Evolutionary conservation across 2,329 filamentous ascomycete species (phyloP).

Genomic region (Verticillium klebahnii): DNA sequence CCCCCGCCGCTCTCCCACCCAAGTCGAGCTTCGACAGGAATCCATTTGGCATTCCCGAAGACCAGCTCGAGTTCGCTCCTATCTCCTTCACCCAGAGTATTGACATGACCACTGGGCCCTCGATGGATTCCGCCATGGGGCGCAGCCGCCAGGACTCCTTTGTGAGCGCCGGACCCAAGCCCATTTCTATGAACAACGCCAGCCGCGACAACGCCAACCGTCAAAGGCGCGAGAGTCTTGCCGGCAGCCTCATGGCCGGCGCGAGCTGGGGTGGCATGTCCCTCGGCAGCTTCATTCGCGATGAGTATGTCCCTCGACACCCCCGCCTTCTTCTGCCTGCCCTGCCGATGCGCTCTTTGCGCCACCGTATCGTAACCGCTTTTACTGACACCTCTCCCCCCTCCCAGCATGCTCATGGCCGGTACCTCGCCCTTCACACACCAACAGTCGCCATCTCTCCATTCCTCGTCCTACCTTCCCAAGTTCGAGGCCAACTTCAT

Average conservation of each 20-base stretch:
- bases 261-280: constrained; percentile 98
- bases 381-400: constrained; percentile 14
- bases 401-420: constrained; percentile 80
- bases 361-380: neutral
- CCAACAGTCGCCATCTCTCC: constrained; percentile 81
- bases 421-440: constrained; percentile 91
- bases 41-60: constrained; percentile 19
- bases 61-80: constrained; percentile 18
- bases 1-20: constrained; percentile 18
- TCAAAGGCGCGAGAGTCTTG: constrained; percentile 56
- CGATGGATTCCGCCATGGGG: constrained; percentile 54
- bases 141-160: constrained; percentile 61
- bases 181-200: constrained; percentile 62
- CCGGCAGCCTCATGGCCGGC: constrained; percentile 66
- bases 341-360: neutral
- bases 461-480: constrained; percentile 93
- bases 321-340: neutral
- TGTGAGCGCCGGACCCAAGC: constrained; percentile 60
- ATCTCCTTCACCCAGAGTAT: constrained; percentile 26
- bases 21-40: constrained; percentile 18
- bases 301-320: constrained; percentile 70
- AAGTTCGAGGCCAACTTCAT: constrained; percentile 98
- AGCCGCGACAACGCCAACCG: constrained; percentile 56
- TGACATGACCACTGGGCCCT: constrained; percentile 56
- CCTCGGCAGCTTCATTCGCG: constrained; percentile 92